Base-by-base conservation (phyloP, 805 yeast genomes). In the Pichia pseudocactophila region DNA sequence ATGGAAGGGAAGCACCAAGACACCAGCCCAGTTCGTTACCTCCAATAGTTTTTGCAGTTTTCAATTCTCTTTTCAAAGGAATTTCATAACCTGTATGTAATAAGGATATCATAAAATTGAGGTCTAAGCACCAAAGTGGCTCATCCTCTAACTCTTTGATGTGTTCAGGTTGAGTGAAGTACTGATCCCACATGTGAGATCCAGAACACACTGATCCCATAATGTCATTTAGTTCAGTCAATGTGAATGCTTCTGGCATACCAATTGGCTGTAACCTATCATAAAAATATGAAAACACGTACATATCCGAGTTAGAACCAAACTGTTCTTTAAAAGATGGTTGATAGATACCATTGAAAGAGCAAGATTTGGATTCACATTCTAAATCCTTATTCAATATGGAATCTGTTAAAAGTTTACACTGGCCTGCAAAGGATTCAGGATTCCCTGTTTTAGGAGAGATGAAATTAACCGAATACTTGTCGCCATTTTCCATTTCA, bases 1-100 rank as follows among this genome's bases (percentile, higher is more conserved):
- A 68, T 8, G 97, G 97, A 54, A 92, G 73, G 2, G 97, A 86
- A 2, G 97, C 98, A 54, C 99, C 99, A 43, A 92, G 70, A 69
- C 97, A 92, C 99, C 99, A 92, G 28, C 98, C 99, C 40, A 92
- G 72, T 66, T 92, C 98, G 55, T 86, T 88, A 57, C 79, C 78
- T 40, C 79, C 82, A 53, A 92, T 86, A 59, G 78, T 88, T 69
- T 87, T 80, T 8, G 97, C 97, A 7, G 96, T 92, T 62, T 77
- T 84, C 52, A 92, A 77, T 64, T 90, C 97, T 61, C 97, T 79
- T 50, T 73, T 70, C 45, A 85, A 73, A 47, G 97, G 96, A 50
- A 92, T 87, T 53, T 90, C 97, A 64, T 92, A 92, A 35, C 99
- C 99, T n/a, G 89, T 82, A 63, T 89, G 96, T 50, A 92, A 70